These are phyloP conservation scores for Withania somnifera DNA, from an alignment of 305 asterid genomes.

Conservation along the genomic window DNA sequence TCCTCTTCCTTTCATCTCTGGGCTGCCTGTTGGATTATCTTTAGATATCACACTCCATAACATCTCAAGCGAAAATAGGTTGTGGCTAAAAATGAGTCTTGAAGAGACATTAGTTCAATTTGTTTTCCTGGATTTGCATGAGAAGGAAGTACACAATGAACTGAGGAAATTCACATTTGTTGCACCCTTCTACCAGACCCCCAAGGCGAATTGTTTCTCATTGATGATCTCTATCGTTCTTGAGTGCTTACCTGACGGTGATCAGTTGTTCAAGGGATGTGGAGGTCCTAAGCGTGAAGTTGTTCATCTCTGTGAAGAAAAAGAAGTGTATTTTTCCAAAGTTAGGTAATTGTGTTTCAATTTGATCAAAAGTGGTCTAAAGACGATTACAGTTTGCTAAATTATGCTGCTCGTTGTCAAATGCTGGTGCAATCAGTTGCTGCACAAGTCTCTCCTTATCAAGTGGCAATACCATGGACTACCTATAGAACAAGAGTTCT, in stretches of 20 bases:
- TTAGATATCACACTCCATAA: constrained; percentile 43
- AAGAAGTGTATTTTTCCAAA: constrained; percentile 39
- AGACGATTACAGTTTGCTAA: not conserved
- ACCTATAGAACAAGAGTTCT: not conserved
- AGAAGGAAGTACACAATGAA: constrained; percentile 28
- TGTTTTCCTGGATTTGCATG: constrained; percentile 48
- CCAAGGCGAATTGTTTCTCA: constrained; percentile 38
- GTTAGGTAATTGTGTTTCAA: constrained; percentile 5
- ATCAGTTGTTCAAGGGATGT: constrained; percentile 2
- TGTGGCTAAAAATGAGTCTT: constrained; percentile 54
- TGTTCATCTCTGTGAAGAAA: constrained; percentile 36
- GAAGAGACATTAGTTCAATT: constrained; percentile 42
- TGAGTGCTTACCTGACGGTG: constrained; percentile 43
- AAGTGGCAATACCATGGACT: not conserved
- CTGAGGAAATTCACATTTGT: constrained; percentile 32
- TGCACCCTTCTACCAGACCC: constrained; percentile 52
- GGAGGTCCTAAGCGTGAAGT: constrained; percentile 49
- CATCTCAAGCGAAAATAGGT: constrained; percentile 27
- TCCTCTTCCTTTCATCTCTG: constrained; percentile 57
- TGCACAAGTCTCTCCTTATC: not conserved
- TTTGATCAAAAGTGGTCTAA: not conserved
- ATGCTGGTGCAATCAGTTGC: not conserved
- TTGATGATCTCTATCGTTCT: constrained; percentile 46
- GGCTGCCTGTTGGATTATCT: constrained; percentile 78
- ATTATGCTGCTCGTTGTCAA: not conserved